Percentiles rank a stretch among this genome's conserved stretches.
Evolutionary conservation across 768 basidiomycete species (phyloP).

Genomic region (Sporobolomyces phaffii): DNA sequence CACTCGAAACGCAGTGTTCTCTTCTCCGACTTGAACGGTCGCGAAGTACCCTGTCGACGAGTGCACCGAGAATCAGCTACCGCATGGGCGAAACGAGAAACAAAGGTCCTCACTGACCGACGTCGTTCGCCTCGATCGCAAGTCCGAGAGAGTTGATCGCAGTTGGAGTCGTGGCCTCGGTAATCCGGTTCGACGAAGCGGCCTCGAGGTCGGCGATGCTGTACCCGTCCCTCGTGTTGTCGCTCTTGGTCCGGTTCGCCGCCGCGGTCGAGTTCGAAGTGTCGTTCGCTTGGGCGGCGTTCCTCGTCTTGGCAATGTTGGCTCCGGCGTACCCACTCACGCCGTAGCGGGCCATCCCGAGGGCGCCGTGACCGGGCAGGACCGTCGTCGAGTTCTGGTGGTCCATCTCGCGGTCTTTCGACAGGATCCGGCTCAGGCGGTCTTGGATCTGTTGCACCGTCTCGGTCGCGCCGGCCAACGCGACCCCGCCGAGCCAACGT

Average conservation of each 20-base stretch:
- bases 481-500: slow-evolving; percentile 15
- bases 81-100: neutral
- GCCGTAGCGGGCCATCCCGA: neutral
- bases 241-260: slow-evolving; percentile 15
- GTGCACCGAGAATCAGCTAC: neutral
- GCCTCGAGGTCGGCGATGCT: slow-evolving; percentile 47
- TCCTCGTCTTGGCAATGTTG: slow-evolving; percentile 8
- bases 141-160: slow-evolving; percentile 59
- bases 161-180: slow-evolving; percentile 50
- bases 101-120: slow-evolving; percentile 50
- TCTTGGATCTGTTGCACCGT: slow-evolving; percentile 20
- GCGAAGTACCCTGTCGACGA: slow-evolving; percentile 46
- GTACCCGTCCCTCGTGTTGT: slow-evolving; percentile 45
- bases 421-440: slow-evolving; percentile 4
- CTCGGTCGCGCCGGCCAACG: slow-evolving; percentile 7
- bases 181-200: slow-evolving; percentile 48
- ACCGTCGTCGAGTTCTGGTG: slow-evolving; percentile 14
- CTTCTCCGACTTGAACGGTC: slow-evolving; percentile 59
- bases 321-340: slow-evolving; percentile 14
- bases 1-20: slow-evolving; percentile 53
- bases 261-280: slow-evolving; percentile 31
- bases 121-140: slow-evolving; percentile 56
- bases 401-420: slow-evolving; percentile 2
- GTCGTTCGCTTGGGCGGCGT: slow-evolving; percentile 7
- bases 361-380: neutral